Evolutionary conservation across 1,284 basidiomycete species (phyloP).

Genomic region (Moniliophthora roreri): DNA sequence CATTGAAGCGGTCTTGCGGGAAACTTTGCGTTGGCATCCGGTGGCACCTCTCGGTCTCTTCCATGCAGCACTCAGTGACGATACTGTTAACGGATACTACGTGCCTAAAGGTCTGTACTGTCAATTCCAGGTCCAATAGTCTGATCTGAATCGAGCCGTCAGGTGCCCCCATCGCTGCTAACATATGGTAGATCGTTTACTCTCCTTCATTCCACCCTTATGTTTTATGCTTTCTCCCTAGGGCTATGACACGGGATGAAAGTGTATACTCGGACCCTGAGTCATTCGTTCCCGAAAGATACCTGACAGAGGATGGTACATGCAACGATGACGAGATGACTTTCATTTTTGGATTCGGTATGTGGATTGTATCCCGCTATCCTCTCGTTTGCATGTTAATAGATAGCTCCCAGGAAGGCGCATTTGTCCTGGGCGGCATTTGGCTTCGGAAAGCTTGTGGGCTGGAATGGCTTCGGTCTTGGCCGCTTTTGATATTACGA

Average conservation of each 20-base stretch:
- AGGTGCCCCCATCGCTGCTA: neutral
- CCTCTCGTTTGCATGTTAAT: neutral
- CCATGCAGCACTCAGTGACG: neutral
- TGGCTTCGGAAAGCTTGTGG: constrained; percentile 12
- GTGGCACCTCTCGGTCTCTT: constrained; percentile 7
- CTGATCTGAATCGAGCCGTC: constrained; percentile 8
- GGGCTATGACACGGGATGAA: constrained; percentile 6
- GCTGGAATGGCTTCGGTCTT: constrained; percentile 16
- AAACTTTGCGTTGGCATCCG: constrained; percentile 9
- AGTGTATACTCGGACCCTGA: constrained; percentile 11
- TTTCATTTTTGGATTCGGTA: constrained; percentile 1
- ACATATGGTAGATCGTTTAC: neutral
- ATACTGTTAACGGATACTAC: constrained; percentile 3
- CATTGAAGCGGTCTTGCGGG: constrained; percentile 4
- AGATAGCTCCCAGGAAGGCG: neutral
- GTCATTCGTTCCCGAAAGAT: constrained; percentile 15
- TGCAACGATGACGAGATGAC: constrained; percentile 7
- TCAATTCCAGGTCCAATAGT: constrained; percentile 10
- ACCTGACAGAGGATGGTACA: constrained; percentile 12
- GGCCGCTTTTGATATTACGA: constrained; percentile 13
- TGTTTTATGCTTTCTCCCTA: neutral
- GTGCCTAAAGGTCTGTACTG: constrained; percentile 13
- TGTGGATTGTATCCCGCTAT: neutral
- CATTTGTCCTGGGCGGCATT: constrained; percentile 14
- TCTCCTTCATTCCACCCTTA: neutral